Evolutionary conservation across 306 rosid species (phyloP).

Genomic region (Begonia fuchsioides): DNA sequence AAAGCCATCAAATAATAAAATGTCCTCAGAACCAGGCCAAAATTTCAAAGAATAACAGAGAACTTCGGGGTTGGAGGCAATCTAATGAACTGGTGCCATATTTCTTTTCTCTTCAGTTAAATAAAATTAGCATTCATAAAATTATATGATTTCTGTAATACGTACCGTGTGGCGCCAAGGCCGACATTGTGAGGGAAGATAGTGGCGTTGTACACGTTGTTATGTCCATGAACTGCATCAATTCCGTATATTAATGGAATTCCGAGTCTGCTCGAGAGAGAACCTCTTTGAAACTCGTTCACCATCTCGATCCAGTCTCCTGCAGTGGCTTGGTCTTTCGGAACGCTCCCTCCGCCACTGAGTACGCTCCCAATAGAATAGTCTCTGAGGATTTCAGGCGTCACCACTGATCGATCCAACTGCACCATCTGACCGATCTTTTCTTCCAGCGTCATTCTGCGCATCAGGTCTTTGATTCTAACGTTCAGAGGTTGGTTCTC

Average conservation of each 20-base stretch:
- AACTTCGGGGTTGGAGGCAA: too few relatives aligned
- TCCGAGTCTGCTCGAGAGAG: conserved; percentile 9
- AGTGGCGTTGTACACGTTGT: conserved; percentile 5
- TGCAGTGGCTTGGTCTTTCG: conserved; percentile 1
- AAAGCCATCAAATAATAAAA: too few relatives aligned
- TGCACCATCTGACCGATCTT: conserved; percentile 10
- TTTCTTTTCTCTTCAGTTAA: too few relatives aligned
- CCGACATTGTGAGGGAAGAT: conserved; percentile 5
- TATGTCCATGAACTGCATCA: conserved; percentile 7
- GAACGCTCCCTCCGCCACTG: conserved; percentile 4
- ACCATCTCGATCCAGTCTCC: conserved; percentile 8
- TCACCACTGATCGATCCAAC: not conserved
- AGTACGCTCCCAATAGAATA: conserved; percentile 11
- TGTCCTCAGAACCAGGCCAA: too few relatives aligned
- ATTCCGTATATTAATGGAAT: conserved; percentile 8
- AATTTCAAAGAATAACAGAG: not conserved
- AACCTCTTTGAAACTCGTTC: conserved; percentile 1
- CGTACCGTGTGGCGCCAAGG: not conserved
- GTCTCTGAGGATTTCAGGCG: conserved; percentile 9
- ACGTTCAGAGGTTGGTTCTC: not conserved
- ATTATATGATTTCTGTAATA: not conserved
- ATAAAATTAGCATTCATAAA: too few relatives aligned
- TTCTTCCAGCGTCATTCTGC: conserved; percentile 4
- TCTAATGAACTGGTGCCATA: too few relatives aligned
- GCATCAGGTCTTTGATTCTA: conserved; percentile 4